Conservation (phyloP, 805 yeast species). For the Kodamaea hsintzibuensis region DNA sequence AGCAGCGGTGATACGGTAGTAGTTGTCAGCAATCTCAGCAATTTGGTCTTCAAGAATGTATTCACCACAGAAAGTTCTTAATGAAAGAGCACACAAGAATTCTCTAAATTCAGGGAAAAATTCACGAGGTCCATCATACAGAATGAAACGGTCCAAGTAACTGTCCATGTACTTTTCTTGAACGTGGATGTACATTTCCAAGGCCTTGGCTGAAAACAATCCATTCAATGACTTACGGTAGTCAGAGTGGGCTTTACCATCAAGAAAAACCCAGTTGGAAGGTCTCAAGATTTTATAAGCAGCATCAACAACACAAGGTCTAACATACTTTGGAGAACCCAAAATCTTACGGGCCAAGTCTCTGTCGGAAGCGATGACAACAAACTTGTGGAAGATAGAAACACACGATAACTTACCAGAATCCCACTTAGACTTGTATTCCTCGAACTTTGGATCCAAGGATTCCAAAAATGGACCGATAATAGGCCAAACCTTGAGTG, state of each 20-base stretch:
- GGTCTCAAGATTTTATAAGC: slow-evolving; percentile 94
- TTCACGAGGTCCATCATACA: slow-evolving; percentile 62
- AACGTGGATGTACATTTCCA: slow-evolving; percentile 79
- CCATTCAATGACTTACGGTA: slow-evolving; percentile 91
- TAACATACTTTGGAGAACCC: slow-evolving; percentile 81
- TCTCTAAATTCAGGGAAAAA: slow-evolving; percentile 96
- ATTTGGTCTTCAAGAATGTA: slow-evolving; percentile 92
- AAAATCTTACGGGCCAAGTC: slow-evolving; percentile 87
- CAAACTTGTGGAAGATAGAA: slow-evolving; percentile 96
- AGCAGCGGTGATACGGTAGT: slow-evolving; percentile 91
- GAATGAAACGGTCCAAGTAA: slow-evolving; percentile 70
- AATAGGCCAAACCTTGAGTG: slow-evolving; percentile 85
- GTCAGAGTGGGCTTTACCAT: slow-evolving; percentile 93
- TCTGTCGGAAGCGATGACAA: slow-evolving; percentile 86
- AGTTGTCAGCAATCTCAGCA: slow-evolving; percentile 85
- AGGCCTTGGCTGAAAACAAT: slow-evolving; percentile 79
- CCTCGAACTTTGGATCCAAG: slow-evolving; percentile 93
- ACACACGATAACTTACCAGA: slow-evolving; percentile 95
- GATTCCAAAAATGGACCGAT: slow-evolving; percentile 96
- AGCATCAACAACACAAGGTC: slow-evolving; percentile 98
- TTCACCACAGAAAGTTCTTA: slow-evolving; percentile 93
- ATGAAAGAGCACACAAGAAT: slow-evolving; percentile 89
- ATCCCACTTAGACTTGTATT: slow-evolving; percentile 89
- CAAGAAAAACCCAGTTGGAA: slow-evolving; percentile 95
- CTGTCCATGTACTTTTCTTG: slow-evolving; percentile 83